A percentile compares a stretch with the other conserved stretches of the same genome.
Conservation (phyloP, 2,329 filamentous ascomycete species). For the Colletotrichum trifolii region DNA sequence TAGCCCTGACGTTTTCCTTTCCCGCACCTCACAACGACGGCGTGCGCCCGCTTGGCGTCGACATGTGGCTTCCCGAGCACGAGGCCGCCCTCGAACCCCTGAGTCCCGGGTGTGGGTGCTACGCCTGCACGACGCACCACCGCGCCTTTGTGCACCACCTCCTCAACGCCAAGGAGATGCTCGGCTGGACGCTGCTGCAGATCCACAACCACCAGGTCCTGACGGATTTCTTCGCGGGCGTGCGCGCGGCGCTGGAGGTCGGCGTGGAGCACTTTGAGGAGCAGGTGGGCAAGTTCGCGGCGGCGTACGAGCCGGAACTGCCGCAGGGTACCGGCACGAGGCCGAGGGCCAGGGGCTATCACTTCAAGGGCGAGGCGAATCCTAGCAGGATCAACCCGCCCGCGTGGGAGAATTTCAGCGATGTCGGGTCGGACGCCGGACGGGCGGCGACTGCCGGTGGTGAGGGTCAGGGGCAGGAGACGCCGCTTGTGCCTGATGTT, state of each 20-base stretch:
- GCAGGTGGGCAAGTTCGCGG: constrained; percentile 53
- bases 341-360: constrained; percentile 84
- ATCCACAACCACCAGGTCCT: constrained; percentile 87
- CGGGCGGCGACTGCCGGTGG: constrained; percentile 48
- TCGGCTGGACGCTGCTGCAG: constrained; percentile 92
- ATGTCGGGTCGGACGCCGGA: constrained; percentile 34
- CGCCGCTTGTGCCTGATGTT: constrained; percentile 59
- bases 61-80: constrained; percentile 79
- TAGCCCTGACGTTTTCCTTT: constrained; percentile 85
- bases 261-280: constrained; percentile 70
- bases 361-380: constrained; percentile 77
- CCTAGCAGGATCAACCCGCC: constrained; percentile 75
- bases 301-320: constrained; percentile 74
- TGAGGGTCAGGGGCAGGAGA: constrained; percentile 60
- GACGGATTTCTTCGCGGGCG: constrained; percentile 75
- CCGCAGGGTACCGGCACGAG: constrained; percentile 81
- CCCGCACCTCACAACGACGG: constrained; percentile 43
- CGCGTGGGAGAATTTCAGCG: constrained; percentile 69
- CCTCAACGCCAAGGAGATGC: constrained; percentile 92
- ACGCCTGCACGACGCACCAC: constrained; percentile 86
- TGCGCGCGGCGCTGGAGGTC: constrained; percentile 73
- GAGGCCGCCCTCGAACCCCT: constrained; percentile 73
- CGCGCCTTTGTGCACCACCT: constrained; percentile 89
- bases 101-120: constrained; percentile 75
- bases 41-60: constrained; percentile 71